These are phyloP conservation scores for Leccinum variabile DNA, from an alignment of 1,284 basidiomycete genomes.

Conservation along the genomic window DNA sequence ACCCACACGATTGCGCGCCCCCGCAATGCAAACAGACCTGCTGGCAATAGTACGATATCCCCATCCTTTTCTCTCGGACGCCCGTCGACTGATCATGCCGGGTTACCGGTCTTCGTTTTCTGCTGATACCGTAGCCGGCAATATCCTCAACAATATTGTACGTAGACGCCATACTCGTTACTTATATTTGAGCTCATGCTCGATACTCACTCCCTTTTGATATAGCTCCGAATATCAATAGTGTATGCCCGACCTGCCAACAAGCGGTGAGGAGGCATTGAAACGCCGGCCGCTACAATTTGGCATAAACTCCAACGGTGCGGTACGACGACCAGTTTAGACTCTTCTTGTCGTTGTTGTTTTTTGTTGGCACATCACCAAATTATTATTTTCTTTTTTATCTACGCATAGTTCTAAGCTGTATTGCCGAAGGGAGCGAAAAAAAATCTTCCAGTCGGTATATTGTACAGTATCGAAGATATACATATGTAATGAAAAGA, in stretches of 20 bases:
- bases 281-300: constrained; percentile 5
- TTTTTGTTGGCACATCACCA: constrained; percentile 20
- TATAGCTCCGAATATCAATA: constrained; percentile 42
- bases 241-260: constrained; percentile 40
- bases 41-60: constrained; percentile 44
- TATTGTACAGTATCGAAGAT: constrained; percentile 23
- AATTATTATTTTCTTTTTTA: constrained; percentile 20
- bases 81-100: not conserved
- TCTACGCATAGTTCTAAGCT: constrained; percentile 23
- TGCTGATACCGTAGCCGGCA: constrained; percentile 34
- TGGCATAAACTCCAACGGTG: not conserved
- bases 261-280: constrained; percentile 34
- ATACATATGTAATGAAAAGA: not conserved
- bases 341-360: not conserved
- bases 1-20: constrained; percentile 41
- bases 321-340: constrained; percentile 11
- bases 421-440: constrained; percentile 29
- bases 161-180: constrained; percentile 9
- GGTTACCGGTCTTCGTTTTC: constrained; percentile 16
- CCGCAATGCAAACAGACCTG: constrained; percentile 46
- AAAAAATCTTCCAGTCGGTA: constrained; percentile 13
- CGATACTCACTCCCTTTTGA: not conserved
- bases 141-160: constrained; percentile 48
- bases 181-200: not conserved
- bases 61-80: not conserved